Percentiles rank a stretch among this genome's conserved stretches.
phyloP scores from a whole-genome alignment of 2,329 filamentous ascomycete species.

The Graphilbum fragrans region DNA sequence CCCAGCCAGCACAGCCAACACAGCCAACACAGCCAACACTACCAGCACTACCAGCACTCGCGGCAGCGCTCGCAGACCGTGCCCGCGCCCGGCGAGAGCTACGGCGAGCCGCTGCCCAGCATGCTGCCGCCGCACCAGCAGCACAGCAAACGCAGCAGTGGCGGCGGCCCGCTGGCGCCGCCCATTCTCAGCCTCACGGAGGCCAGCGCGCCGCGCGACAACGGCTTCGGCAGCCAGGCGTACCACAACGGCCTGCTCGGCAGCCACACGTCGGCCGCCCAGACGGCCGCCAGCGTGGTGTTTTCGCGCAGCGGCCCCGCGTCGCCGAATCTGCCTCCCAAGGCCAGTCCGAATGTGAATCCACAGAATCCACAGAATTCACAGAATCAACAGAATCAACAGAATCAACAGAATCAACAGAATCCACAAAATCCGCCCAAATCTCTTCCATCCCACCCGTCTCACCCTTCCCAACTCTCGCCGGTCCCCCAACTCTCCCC shows the following conservation, averaged over 20 bases:
- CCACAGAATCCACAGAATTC: too few species aligned
- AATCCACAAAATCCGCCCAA: too few species aligned
- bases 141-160: conserved; percentile 29
- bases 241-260: conserved; percentile 52
- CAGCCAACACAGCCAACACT: conserved; percentile 21
- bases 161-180: conserved; percentile 42
- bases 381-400: conserved; percentile 11
- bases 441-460: conserved; percentile 11
- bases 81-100: conserved; percentile 39
- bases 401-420: conserved; percentile 13
- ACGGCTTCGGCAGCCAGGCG: conserved; percentile 33
- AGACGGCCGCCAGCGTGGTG: conserved; percentile 60
- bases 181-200: conserved; percentile 53
- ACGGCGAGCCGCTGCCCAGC: conserved; percentile 18
- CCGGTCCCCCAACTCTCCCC: too few species aligned
- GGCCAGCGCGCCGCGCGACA: conserved; percentile 49
- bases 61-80: conserved; percentile 67
- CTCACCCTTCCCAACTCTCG: conserved; percentile 26
- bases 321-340: conserved; percentile 10
- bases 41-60: conserved; percentile 23
- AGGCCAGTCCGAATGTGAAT: conserved; percentile 5
- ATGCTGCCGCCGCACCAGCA: conserved; percentile 6
- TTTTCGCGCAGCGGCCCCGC: conserved; percentile 57
- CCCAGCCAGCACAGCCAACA: conserved; percentile 45
- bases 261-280: conserved; percentile 51